Evolutionary conservation across 345 rosid genomes (phyloP), one percentile per base, ranked within the genome.

Genomic region (Brassica nigra): DNA sequence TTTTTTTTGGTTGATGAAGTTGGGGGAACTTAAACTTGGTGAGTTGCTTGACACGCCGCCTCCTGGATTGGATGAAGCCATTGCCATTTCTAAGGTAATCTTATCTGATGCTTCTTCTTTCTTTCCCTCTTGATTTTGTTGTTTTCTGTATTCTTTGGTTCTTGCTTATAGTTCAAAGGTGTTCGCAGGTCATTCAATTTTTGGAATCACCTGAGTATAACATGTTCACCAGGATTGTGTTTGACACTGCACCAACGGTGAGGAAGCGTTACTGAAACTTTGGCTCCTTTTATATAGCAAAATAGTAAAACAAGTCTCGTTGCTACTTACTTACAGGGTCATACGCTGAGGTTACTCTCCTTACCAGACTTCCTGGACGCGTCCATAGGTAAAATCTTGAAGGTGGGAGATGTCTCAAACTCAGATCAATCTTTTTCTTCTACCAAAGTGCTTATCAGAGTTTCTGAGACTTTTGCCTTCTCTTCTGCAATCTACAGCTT

Each of bases 231-330:
- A 89, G 98, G 77, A 93, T 95, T 28, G 90, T 95, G 68, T 95
- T 93, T 80, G 99, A 93, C 82, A 95, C 99, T 61, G 98, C 99
- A 80, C 99, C 99, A 39, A 95, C 97, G 76, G 99, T 95, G 80
- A 89, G 96, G 27, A 55, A 64, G 79, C 71, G n/a, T 20, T 15
- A 57, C 8, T 11, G 76, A 37, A 44, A 49, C 29, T 69, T 52
- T 36, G 44, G 23, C 34, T 67, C 57, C 11, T 15, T 33, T 34
- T 12, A 6, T 1, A 59, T 36, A 62, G 62, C 68, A 55, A 30
- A 74, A 11, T 47, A 23, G 27, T 23, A 36, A 44, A 42, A 71
- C 11, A 70, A 62, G 27, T 27, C 47, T 31, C 47, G 66, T 70
- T 76, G 47, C 68, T 84, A 14, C 58, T 81, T 71, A 14, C 86